Percentiles rank a stretch among this genome's conserved stretches.
Evolutionary conservation across 306 rosid species (phyloP).

Genomic region (Cicer arietinum): DNA sequence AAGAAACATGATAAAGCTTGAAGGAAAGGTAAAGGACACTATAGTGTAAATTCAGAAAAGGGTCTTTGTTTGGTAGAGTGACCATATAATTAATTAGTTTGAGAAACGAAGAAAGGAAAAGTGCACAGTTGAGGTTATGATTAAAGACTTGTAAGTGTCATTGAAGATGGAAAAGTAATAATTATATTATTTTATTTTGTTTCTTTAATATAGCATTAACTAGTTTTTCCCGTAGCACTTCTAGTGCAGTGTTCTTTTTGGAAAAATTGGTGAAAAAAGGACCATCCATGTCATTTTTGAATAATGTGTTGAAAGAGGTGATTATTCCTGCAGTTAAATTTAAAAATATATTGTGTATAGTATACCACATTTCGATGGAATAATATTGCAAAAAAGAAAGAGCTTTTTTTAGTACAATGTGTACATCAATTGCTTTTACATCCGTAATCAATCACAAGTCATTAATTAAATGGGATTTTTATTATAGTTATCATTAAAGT

Average conservation of each 20-base stretch:
- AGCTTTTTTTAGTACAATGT: too few relatives aligned
- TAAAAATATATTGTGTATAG: too few relatives aligned
- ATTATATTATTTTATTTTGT: conserved; percentile 26
- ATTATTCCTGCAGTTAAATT: neutral
- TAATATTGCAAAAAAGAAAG: too few relatives aligned
- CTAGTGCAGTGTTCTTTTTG: conserved; percentile 14
- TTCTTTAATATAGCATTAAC: neutral
- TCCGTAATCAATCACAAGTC: too few relatives aligned
- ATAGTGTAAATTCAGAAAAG: conserved; percentile 29
- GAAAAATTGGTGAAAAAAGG: neutral
- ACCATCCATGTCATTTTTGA: neutral
- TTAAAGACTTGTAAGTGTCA: conserved; percentile 46
- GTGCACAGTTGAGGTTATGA: conserved; percentile 44
- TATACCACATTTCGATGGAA: too few relatives aligned
- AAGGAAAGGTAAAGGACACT: conserved; percentile 51
- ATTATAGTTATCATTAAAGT: too few relatives aligned
- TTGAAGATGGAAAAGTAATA: conserved; percentile 40
- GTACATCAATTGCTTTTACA: too few relatives aligned
- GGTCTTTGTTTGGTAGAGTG: conserved; percentile 54
- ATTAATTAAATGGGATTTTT: too few relatives aligned
- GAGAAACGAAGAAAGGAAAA: conserved; percentile 28
- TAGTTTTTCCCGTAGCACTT: neutral
- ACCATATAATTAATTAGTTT: neutral
- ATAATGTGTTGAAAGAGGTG: neutral
- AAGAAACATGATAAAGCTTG: conserved; percentile 46